Evolutionary conservation across 208 protist species (phyloP), one percentile per base, ranked within the genome.

Genomic region (Borovskyia barvae): DNA sequence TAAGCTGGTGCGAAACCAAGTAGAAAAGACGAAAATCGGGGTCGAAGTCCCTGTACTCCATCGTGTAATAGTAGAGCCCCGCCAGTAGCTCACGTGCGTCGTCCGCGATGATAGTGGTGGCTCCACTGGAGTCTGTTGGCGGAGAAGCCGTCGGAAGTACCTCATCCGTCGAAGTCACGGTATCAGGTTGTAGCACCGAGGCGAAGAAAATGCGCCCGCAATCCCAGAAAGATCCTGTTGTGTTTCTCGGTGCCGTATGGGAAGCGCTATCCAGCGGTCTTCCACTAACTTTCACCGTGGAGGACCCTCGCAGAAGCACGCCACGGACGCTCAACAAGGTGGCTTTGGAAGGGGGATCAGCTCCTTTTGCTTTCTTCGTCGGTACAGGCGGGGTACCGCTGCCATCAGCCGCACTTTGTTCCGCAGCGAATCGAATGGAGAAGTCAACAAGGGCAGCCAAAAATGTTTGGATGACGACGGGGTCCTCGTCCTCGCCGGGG

Each of bases 21-120:
- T 88, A 91, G 43, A 95, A 95, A 17, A 95, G 77, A 8, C 80
- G 77, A 62, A 92, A 88, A 66, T 95, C 89, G 0, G 80, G 62
- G 54, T 95, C 89, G 2, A 43, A 33, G 26, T 87, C 82, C 39
- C 90, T 91, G 74, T 85, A 92, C 60, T 95, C 85, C 57, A 92
- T 67, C 9, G 81, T 75, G 67, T 83, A 90, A 67, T 86, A 87
- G 61, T 92, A 93, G 11, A 95, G 53, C 9, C 81, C 80, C 14
- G 53, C 76, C 9, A 95, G 79, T 24, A 93, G 30, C 59, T 95
- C 89, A 17, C 80, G 75, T 35, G 67, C 72, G 11, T 63, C 56
- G 8, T 62, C 49, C 0, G 55, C 50, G 7, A 93, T 53, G 17
- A 76, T 72, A 19, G 37, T 75, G n/a, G n/a, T n/a, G n/a, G n/a